A percentile compares a stretch with the other conserved stretches of the same genome.
phyloP scores from a whole-genome alignment of 2,329 filamentous ascomycete species.

The Epichloe brachyelytri region DNA sequence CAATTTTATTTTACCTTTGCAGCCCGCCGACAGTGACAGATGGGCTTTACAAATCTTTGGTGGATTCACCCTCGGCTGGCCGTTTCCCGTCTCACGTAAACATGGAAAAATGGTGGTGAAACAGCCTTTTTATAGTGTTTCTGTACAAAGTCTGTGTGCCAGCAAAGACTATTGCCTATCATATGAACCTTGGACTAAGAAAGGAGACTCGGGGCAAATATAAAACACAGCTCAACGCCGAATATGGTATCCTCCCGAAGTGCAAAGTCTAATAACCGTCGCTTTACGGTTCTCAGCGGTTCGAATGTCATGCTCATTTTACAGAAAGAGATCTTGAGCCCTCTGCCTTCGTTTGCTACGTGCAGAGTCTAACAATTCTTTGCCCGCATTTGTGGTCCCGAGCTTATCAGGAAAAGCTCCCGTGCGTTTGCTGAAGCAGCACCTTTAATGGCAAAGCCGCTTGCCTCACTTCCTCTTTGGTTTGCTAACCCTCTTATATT shows the following conservation, averaged over 20 bases:
- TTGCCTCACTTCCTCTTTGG: slow-evolving; percentile 29
- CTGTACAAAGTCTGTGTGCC: background rate
- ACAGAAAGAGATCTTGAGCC: slow-evolving; percentile 63
- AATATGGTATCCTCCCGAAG: no score
- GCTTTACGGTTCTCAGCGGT: background rate
- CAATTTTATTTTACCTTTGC: no score
- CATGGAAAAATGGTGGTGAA: no score
- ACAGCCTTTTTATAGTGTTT: background rate
- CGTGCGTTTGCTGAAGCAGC: slow-evolving; percentile 34
- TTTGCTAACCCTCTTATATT: slow-evolving; percentile 47
- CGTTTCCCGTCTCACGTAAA: no score
- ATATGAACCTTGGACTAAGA: background rate
- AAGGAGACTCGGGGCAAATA: background rate
- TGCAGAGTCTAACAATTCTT: slow-evolving; percentile 51
- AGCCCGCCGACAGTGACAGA: no score
- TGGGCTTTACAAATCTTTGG: no score
- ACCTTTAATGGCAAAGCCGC: slow-evolving; percentile 56
- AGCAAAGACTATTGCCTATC: background rate
- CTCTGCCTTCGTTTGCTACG: slow-evolving; percentile 44
- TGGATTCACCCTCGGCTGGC: no score
- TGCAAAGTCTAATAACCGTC: no score
- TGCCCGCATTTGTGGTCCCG: slow-evolving; percentile 43
- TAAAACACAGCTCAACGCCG: background rate
- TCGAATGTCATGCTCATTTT: background rate
- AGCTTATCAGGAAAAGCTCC: slow-evolving; percentile 57